phyloP scores from a whole-genome alignment of 805 yeast species.

The Trichomonascus vanleenenianus region DNA sequence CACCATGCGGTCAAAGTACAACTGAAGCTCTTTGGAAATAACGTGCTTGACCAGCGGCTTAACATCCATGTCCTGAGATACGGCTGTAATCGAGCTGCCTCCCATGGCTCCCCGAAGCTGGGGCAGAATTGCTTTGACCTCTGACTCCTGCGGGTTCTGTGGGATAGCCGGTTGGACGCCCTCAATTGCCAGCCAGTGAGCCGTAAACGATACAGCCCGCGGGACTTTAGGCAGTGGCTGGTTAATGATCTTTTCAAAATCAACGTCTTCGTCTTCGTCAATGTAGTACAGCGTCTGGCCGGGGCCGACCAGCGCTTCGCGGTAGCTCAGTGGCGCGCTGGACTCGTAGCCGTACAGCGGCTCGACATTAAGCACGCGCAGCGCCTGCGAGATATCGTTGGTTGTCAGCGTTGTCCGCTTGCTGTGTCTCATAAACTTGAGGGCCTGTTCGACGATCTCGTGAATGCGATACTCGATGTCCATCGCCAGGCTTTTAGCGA shows the following conservation, averaged over 20 bases:
- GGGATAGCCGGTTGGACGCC: conserved; percentile 98
- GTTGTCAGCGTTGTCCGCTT: conserved; percentile 77
- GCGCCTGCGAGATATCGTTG: conserved; percentile 71
- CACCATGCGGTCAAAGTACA: conserved; percentile 86
- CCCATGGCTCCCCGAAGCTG: conserved; percentile 76
- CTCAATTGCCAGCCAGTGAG: conserved; percentile 92
- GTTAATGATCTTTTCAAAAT: conserved; percentile 86
- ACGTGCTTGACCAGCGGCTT: conserved; percentile 94
- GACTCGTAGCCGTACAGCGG: conserved; percentile 87
- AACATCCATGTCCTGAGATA: conserved; percentile 49
- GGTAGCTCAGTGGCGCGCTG: conserved; percentile 61
- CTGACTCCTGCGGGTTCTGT: conserved; percentile 78
- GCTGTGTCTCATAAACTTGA: conserved; percentile 91
- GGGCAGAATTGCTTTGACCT: conserved; percentile 71
- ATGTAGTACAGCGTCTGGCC: conserved; percentile 91
- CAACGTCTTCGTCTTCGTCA: conserved; percentile 84
- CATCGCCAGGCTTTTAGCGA: conserved; percentile 92
- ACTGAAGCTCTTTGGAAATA: conserved; percentile 84
- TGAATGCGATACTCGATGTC: conserved; percentile 97
- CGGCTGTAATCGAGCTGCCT: conserved; percentile 44
- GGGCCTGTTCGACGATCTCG: conserved; percentile 91
- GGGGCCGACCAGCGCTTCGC: conserved; percentile 81
- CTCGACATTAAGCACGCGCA: conserved; percentile 82
- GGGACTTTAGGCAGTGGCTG: conserved; percentile 96
- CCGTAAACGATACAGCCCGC: conserved; percentile 82